Evolutionary conservation across 495 filamentous ascomycete genomes (phyloP), one percentile per base, ranked within the genome.

Genomic region (Neurospora sp.): DNA sequence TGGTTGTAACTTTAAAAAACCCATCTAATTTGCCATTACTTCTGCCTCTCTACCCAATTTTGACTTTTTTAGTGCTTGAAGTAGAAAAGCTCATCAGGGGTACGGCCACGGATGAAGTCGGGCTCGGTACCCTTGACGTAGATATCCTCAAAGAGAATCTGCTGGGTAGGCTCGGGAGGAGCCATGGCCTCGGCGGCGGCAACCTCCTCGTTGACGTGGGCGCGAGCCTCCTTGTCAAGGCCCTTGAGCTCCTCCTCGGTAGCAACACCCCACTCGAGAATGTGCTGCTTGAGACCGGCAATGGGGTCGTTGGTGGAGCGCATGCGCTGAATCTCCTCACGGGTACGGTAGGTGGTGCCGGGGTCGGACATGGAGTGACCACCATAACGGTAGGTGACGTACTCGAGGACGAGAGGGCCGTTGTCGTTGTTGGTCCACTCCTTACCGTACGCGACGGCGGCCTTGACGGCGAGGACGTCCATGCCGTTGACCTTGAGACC

Each of bases 311-410:
- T 91, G 83, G 96, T 98, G 77, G 91, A 94, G 78, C 96, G 93
- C 96, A 99, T 99, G 84, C 94, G 93, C 87, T 97, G 95, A 81
- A 99, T 97, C 85, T 99, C 96, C 85, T 99, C 96, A 82, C 96
- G 94, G 77, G 94, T 97, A 79, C 96, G 92, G 89, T 99, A 99
- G 76, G 96, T 99, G 80, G 96, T 99, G 82, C 96, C 96, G 72
- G 96, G 96, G 83, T 99, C 96, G 81, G 93, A 97, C 96, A 99
- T 99, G 81, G 93, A 96, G 90, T 99, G 96, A 68, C 96, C 96
- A 80, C 96, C 96, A 83, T 99, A 99, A 73, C 96, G 91, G 91
- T 99, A 99, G 78, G 96, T 99, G 80, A 99, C 95, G 84, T 97
- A 99, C 85, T 99, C 96, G 83, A 97, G 90, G 78, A 99, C 96